phyloP scores from a whole-genome alignment of 257 asterid genomes.

The Ehretia macrophylla region DNA sequence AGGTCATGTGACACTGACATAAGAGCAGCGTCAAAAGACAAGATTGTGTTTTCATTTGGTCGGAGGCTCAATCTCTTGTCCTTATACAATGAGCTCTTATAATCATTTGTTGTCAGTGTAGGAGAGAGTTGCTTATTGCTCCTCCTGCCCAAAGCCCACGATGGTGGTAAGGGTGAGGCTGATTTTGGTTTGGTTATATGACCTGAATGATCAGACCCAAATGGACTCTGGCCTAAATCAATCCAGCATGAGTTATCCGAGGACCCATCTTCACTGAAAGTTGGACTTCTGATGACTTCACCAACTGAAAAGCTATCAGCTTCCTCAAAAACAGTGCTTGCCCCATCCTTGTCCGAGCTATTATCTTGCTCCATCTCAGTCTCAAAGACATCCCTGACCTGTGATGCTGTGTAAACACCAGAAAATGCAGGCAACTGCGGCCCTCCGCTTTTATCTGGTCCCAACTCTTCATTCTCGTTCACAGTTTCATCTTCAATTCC shows the following conservation, averaged over 20 bases:
- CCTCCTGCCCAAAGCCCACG: constrained; percentile 9
- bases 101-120: neutral
- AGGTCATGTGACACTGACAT: constrained; percentile 20
- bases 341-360: constrained; percentile 24
- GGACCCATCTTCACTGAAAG: constrained; percentile 26
- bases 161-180: constrained; percentile 14
- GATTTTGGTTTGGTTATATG: constrained; percentile 17
- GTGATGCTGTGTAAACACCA: constrained; percentile 23
- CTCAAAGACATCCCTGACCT: constrained; percentile 30
- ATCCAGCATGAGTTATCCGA: constrained; percentile 31
- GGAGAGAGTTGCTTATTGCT: constrained; percentile 3
- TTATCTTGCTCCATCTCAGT: constrained; percentile 21
- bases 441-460: constrained; percentile 13
- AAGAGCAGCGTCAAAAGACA: constrained; percentile 33
- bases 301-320: constrained; percentile 23
- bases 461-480: constrained; percentile 1
- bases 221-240: constrained; percentile 30
- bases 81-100: constrained; percentile 1
- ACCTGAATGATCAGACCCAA: constrained; percentile 18
- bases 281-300: constrained; percentile 29
- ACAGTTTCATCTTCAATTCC: constrained; percentile 11
- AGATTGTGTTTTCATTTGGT: constrained; percentile 9
- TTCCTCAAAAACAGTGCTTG: constrained; percentile 23
- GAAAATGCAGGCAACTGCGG: constrained; percentile 24
- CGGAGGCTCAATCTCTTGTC: neutral